phyloP scores from a whole-genome alignment of 2,329 filamentous ascomycete genomes.

The Nigrograna mackinnonii region DNA sequence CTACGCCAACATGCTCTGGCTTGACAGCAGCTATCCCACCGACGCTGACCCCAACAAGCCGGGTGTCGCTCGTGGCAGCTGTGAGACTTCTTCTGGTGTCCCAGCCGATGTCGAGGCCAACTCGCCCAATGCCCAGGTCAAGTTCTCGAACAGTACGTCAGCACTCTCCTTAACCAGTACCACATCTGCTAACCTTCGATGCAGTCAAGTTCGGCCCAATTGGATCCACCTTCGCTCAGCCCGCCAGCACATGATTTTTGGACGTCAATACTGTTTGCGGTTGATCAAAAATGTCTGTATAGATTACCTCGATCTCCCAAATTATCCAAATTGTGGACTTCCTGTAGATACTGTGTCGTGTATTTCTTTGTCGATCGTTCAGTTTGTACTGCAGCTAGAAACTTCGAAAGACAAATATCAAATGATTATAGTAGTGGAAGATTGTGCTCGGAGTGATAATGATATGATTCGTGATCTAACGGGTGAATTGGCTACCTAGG shows the following conservation, averaged over 20 bases:
- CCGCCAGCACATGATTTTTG: no score
- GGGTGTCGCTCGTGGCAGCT: constrained; percentile 36
- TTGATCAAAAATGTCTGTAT: no score
- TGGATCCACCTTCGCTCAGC: constrained; percentile 32
- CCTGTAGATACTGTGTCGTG: no score
- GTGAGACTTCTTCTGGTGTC: constrained; percentile 25
- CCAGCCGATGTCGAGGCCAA: constrained; percentile 31
- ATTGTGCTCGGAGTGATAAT: no score
- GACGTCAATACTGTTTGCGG: no score
- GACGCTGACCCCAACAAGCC: constrained; percentile 24
- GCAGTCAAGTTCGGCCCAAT: constrained; percentile 32
- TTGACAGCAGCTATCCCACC: constrained; percentile 67
- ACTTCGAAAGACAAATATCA: no score
- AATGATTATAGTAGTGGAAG: no score
- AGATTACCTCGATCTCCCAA: no score
- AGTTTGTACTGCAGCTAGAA: no score
- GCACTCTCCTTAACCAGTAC: neutral
- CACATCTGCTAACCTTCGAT: neutral
- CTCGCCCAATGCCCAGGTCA: constrained; percentile 22
- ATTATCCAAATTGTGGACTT: no score
- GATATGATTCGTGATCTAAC: no score
- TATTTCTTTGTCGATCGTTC: no score
- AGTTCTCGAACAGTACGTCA: constrained; percentile 24
- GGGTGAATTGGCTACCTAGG: neutral
- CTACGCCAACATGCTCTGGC: constrained; percentile 71